Evolutionary conservation across 345 rosid genomes (phyloP).

Genomic region (Carallia pectinifolia): DNA sequence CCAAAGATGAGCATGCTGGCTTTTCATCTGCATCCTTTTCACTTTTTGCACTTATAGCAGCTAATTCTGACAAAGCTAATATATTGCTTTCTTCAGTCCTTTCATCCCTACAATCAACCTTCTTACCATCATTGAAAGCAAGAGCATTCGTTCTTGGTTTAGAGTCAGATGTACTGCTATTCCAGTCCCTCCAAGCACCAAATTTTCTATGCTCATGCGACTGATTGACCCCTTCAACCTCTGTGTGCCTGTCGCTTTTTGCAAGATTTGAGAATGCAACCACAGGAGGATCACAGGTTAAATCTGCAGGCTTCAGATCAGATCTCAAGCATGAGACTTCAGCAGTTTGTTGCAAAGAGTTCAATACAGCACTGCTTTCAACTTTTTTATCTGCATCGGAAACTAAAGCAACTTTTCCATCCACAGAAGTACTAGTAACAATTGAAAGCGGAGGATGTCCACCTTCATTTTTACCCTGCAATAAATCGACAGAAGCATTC

Average conservation of each 20-base stretch:
- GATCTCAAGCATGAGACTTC: background rate
- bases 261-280: background rate
- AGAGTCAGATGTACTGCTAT: background rate
- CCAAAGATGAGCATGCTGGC: background rate
- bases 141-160: background rate
- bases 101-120: background rate
- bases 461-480: background rate
- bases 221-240: background rate
- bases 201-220: background rate
- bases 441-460: background rate
- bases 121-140: background rate
- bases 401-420: background rate
- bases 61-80: background rate
- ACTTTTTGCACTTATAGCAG: background rate
- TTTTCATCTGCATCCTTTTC: background rate
- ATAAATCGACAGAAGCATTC: conserved; percentile 14
- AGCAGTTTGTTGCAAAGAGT: conserved; percentile 5
- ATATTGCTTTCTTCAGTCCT: background rate
- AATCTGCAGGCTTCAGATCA: background rate
- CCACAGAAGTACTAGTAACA: background rate
- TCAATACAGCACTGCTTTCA: conserved; percentile 10
- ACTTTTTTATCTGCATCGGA: background rate
- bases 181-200: background rate
- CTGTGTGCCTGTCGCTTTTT: background rate
- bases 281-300: background rate